phyloP scores from a whole-genome alignment of 148 eudicot species.

The Fagopyrum esculentum region DNA sequence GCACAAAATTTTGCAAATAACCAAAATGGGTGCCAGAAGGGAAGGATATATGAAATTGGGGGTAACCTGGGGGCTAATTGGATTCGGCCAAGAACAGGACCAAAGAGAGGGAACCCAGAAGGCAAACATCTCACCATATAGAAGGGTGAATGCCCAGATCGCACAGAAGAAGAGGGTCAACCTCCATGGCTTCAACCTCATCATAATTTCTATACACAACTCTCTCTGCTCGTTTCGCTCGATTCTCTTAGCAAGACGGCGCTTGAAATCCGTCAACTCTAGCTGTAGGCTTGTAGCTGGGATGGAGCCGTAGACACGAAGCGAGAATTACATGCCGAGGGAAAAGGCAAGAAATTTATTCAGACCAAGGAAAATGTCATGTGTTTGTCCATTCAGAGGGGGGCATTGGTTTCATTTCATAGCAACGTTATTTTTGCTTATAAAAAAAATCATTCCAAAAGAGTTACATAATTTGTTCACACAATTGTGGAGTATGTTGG shows the following conservation, averaged over 20 bases:
- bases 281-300: no score
- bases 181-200: constrained; percentile 46
- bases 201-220: background rate
- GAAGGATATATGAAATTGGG: background rate
- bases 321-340: no score
- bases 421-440: no score
- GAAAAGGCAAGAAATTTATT: no score
- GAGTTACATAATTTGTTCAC: no score
- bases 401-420: no score
- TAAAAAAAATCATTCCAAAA: no score
- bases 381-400: no score
- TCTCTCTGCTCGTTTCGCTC: background rate
- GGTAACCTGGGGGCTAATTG: constrained; percentile 23
- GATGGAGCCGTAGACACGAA: no score
- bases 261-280: no score
- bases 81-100: constrained; percentile 83
- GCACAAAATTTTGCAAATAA: background rate
- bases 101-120: constrained; percentile 57
- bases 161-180: constrained; percentile 43
- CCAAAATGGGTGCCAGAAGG: background rate
- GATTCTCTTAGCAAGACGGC: background rate
- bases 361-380: no score
- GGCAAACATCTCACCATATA: constrained; percentile 84
- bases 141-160: constrained; percentile 54
- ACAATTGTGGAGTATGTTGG: no score